Percentiles rank a stretch among this genome's conserved stretches.
These are phyloP conservation scores for Cotoneaster glaucophyllus DNA, from an alignment of 306 rosid species.

Conservation along the genomic window DNA sequence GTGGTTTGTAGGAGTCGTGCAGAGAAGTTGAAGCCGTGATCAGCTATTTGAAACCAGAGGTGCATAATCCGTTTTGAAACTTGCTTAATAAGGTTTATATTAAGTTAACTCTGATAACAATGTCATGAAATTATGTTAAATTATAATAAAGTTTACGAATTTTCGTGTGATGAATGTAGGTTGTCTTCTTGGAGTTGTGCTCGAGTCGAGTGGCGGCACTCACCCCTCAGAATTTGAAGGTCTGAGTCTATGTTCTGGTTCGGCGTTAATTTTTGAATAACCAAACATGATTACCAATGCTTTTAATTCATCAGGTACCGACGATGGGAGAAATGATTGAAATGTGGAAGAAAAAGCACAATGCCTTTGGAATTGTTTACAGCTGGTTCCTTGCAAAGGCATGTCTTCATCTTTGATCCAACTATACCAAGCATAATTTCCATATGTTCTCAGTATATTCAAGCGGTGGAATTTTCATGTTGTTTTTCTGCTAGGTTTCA, in stretches of 20 bases:
- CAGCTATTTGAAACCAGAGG: conserved; percentile 79
- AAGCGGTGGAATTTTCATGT: neutral
- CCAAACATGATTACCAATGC: neutral
- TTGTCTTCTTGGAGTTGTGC: conserved; percentile 88
- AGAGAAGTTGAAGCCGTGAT: conserved; percentile 74
- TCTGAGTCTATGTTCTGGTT: conserved; percentile 8
- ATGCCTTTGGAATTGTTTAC: conserved; percentile 72
- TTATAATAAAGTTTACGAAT: neutral
- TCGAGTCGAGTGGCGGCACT: conserved; percentile 71
- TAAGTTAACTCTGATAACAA: neutral
- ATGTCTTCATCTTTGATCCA: conserved; percentile 25
- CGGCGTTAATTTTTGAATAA: neutral
- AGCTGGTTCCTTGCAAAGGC: conserved; percentile 98
- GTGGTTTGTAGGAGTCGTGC: conserved; percentile 66
- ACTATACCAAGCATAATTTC: neutral
- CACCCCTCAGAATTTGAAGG: conserved; percentile 77
- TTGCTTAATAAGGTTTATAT: neutral
- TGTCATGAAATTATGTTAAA: neutral
- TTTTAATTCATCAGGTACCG: conserved; percentile 60
- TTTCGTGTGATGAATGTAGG: conserved; percentile 45
- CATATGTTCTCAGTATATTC: neutral
- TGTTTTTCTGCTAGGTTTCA: conserved; percentile 56
- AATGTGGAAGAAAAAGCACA: conserved; percentile 77
- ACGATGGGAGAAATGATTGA: conserved; percentile 70
- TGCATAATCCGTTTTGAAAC: conserved; percentile 25